phyloP scores from a whole-genome alignment of 257 asterid species.

The Ocimum tenuiflorum region DNA sequence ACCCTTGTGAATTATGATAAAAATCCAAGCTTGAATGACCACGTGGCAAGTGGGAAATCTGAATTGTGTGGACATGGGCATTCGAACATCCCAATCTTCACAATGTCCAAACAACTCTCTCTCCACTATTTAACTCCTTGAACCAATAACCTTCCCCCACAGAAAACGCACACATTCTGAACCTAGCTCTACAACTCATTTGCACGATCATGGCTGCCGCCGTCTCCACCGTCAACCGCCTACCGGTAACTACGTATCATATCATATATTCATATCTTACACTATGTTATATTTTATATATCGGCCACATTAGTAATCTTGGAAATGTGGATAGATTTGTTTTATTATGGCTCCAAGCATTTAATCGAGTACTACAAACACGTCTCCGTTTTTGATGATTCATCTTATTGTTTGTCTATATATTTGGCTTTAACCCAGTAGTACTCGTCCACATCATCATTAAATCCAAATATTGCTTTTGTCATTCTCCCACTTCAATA shows the following conservation, averaged over 20 bases:
- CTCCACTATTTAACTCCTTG: conserved; percentile 16
- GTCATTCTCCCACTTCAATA: no score
- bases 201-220: conserved; percentile 41
- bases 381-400: no score
- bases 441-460: no score
- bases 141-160: not conserved
- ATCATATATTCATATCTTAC: no score
- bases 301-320: no score
- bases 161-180: not conserved
- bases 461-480: no score
- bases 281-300: no score
- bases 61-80: conserved; percentile 58
- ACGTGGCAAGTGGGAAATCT: conserved; percentile 50
- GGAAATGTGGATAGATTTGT: no score
- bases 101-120: not conserved
- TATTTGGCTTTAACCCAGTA: no score
- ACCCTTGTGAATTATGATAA: not conserved
- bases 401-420: no score
- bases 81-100: conserved; percentile 18
- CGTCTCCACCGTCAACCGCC: conserved; percentile 49
- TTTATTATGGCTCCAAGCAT: not conserved
- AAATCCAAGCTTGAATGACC: conserved; percentile 21
- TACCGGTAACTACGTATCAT: conserved; percentile 26
- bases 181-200: not conserved
- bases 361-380: not conserved